Evolutionary conservation across 768 basidiomycete genomes (phyloP).

Genomic region (Clathrus columnatus): DNA sequence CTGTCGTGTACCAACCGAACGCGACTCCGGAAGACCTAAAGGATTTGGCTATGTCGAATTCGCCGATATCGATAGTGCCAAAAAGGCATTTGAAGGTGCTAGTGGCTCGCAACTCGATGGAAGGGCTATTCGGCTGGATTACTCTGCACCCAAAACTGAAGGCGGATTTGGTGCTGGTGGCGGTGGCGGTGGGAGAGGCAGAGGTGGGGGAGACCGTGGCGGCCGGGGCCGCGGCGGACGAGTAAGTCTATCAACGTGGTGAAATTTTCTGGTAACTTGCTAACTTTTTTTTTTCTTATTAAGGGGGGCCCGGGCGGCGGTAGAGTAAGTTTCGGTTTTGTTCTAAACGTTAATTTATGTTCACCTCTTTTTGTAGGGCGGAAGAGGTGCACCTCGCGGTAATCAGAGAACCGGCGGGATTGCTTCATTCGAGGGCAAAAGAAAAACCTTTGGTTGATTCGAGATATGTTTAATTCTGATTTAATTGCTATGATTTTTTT

Average conservation of each 20-base stretch:
- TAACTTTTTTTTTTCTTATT: constrained; percentile 11
- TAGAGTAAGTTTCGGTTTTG: constrained; percentile 23
- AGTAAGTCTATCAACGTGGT: constrained; percentile 29
- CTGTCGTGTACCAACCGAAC: constrained; percentile 87
- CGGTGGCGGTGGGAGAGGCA: constrained; percentile 28
- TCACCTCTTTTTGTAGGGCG: constrained; percentile 19
- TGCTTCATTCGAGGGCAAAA: constrained; percentile 56
- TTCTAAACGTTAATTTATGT: constrained; percentile 10
- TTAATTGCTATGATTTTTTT: background rate
- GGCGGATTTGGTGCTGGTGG: constrained; percentile 45
- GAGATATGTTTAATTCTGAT: no score
- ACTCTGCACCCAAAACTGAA: constrained; percentile 69
- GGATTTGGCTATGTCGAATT: constrained; percentile 98
- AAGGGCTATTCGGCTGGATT: constrained; percentile 74
- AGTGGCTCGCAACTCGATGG: constrained; percentile 75
- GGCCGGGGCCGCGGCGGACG: constrained; percentile 35
- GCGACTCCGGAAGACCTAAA: constrained; percentile 83
- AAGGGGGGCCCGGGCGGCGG: constrained; percentile 32
- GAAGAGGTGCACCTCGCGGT: constrained; percentile 36
- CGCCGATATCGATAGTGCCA: constrained; percentile 67
- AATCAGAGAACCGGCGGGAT: constrained; percentile 56
- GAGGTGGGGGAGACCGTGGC: constrained; percentile 21
- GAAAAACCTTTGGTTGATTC: constrained; percentile 43
- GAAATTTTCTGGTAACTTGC: constrained; percentile 18
- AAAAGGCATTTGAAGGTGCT: constrained; percentile 65